These are phyloP conservation scores for Sclerotinia nivalis DNA, from an alignment of 2,329 filamentous ascomycete species.

Conservation along the genomic window DNA sequence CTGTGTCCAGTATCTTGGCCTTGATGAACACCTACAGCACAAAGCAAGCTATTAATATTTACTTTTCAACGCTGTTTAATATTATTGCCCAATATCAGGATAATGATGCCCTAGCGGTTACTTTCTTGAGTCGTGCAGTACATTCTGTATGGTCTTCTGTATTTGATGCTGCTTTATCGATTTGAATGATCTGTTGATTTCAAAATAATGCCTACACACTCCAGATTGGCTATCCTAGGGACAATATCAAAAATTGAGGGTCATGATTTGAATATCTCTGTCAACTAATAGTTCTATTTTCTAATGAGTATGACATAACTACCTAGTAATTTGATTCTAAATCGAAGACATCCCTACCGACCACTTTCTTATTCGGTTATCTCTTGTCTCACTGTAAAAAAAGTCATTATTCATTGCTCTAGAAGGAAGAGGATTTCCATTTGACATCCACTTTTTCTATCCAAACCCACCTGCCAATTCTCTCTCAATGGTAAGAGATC, in stretches of 20 bases:
- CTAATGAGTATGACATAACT: background rate
- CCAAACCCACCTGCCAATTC: background rate
- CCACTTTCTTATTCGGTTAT: conserved; percentile 2
- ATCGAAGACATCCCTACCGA: conserved; percentile 1
- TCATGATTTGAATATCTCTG: background rate
- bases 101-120: conserved; percentile 12
- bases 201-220: background rate
- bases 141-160: conserved; percentile 1
- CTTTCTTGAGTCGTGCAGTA: conserved; percentile 3
- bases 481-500: background rate
- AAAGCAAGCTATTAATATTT: conserved; percentile 4
- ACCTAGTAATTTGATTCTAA: background rate
- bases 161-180: background rate
- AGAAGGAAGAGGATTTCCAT: conserved; percentile 14
- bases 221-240: background rate
- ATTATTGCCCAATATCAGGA: background rate
- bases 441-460: conserved; percentile 7
- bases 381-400: conserved; percentile 8
- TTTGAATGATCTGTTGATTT: background rate
- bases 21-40: background rate
- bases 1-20: background rate
- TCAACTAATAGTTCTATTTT: background rate
- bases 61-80: background rate
- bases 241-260: background rate
- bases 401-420: background rate